Base-by-base conservation (phyloP, 169 alveolate genomes). In the Plasmodium malariae region DNA sequence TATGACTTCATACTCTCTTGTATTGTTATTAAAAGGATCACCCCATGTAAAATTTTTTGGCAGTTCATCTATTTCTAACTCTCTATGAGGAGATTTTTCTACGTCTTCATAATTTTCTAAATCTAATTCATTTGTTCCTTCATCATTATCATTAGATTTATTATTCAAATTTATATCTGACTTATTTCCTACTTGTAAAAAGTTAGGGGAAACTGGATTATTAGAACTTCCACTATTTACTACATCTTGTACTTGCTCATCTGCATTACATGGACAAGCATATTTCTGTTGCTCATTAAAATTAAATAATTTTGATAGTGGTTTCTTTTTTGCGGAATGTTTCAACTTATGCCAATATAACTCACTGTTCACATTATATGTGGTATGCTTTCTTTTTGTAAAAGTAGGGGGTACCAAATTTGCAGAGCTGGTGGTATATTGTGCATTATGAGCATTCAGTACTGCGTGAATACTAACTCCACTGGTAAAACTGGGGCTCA, bases 41-140 rank as follows among this genome's bases (percentile, higher is more conserved):
- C 97, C 97, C 95, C 94, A 90, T 21, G 97, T 92, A 88, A 93
- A 93, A 19, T 88, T 83, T 26, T 62, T 68, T 12, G 96, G 95
- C 14, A 94, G 54, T 24, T 88, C 92, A 28, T 83, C 9, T n/a
- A 83, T 36, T 68, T 83, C 91, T 51, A 83, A 55, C 37, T 83
- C 91, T 28, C 86, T 40, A 7, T 63, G 49, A 14, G 74, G 74
- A 1, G 76, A 21, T 24, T 78, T 45, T 59, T 32, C 24, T 19
- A 43, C 55, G 24, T 83, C 85, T 37, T 83, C 91, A 28, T 67
- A 83, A 32, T 49, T 69, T 36, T 68, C 71, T 68, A 83, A 32
- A 55, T 83, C 91, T 40, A 83, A 19, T 54, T 69, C 91, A 30
- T 83, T 65, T 54, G 72, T 74, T 3, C n/a, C 54, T 3, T 3